Evolutionary conservation across 164 flowering plant genomes (phyloP).

Genomic region (Umbilicus rupestris): DNA sequence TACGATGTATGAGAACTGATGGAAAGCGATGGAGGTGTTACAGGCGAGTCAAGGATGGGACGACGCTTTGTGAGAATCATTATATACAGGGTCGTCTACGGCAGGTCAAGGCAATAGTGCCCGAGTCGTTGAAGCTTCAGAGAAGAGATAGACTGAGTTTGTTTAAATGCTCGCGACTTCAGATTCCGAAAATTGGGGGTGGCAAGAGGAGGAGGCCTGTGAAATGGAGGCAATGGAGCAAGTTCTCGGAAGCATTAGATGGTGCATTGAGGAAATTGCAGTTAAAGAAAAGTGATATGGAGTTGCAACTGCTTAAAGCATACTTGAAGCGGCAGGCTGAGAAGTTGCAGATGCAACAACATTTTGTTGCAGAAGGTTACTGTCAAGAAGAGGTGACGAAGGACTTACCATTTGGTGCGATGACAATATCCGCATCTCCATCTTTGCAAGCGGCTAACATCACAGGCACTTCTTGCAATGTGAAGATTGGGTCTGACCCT

Average conservation of each 20-base stretch:
- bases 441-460: slow-evolving; percentile 15
- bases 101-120: slow-evolving; percentile 43
- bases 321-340: slow-evolving; percentile 44
- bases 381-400: slow-evolving; percentile 29
- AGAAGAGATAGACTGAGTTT: slow-evolving; percentile 13
- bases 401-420: slow-evolving; percentile 59
- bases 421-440: slow-evolving; percentile 46
- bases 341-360: slow-evolving; percentile 36
- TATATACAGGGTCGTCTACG: slow-evolving; percentile 44
- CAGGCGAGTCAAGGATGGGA: slow-evolving; percentile 28
- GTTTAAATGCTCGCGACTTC: slow-evolving; percentile 9
- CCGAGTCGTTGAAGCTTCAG: slow-evolving; percentile 44
- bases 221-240: slow-evolving; percentile 17
- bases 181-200: slow-evolving; percentile 16
- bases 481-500: slow-evolving; percentile 38
- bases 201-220: slow-evolving; percentile 15
- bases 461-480: slow-evolving; percentile 29
- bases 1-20: slow-evolving; percentile 35
- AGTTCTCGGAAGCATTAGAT: slow-evolving; percentile 26
- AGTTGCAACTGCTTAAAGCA: slow-evolving; percentile 46
- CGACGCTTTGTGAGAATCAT: slow-evolving; percentile 50
- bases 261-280: slow-evolving; percentile 38
- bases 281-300: slow-evolving; percentile 37
- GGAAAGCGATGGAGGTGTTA: slow-evolving; percentile 49
- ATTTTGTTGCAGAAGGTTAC: slow-evolving; percentile 17